These are phyloP conservation scores for Teunomyces aglyptinius DNA, from an alignment of 805 yeast genomes.

Conservation along the genomic window DNA sequence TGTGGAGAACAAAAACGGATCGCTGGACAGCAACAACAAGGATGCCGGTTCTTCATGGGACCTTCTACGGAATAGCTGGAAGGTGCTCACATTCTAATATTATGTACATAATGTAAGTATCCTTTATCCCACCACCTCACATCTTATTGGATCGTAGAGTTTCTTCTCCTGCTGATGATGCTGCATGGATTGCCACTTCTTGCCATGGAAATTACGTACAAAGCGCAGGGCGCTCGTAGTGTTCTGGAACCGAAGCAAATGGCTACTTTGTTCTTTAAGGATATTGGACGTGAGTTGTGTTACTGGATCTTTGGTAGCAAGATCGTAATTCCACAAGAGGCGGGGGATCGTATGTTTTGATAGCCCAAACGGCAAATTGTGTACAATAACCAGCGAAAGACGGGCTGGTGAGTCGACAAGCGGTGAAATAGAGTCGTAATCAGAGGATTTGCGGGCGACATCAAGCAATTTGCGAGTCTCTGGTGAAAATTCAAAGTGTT, in stretches of 20 bases:
- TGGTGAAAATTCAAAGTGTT: neutral
- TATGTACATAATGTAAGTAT: constrained; percentile 9
- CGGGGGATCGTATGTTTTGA: constrained; percentile 34
- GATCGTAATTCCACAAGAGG: constrained; percentile 50
- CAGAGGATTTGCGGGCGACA: neutral
- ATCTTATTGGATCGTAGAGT: constrained; percentile 36
- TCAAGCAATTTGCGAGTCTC: constrained; percentile 2
- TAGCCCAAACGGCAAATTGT: constrained; percentile 48
- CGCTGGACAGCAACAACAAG: constrained; percentile 5
- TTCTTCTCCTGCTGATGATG: constrained; percentile 22
- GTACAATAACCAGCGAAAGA: constrained; percentile 35
- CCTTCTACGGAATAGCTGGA: constrained; percentile 70
- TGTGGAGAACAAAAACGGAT: constrained; percentile 42
- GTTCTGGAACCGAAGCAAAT: constrained; percentile 46
- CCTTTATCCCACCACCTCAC: constrained; percentile 31
- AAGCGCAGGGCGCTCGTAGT: constrained; percentile 48
- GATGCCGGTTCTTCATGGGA: constrained; percentile 44
- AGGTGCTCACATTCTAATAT: constrained; percentile 45
- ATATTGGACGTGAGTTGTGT: constrained; percentile 26
- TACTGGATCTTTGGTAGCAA: constrained; percentile 25
- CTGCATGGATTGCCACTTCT: constrained; percentile 32
- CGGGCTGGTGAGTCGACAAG: constrained; percentile 12
- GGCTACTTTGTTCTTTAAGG: constrained; percentile 21
- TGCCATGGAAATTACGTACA: constrained; percentile 54
- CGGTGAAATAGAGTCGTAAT: neutral